Base-by-base conservation (phyloP, 768 basidiomycete genomes). In the Leccinum disarticulatum region DNA sequence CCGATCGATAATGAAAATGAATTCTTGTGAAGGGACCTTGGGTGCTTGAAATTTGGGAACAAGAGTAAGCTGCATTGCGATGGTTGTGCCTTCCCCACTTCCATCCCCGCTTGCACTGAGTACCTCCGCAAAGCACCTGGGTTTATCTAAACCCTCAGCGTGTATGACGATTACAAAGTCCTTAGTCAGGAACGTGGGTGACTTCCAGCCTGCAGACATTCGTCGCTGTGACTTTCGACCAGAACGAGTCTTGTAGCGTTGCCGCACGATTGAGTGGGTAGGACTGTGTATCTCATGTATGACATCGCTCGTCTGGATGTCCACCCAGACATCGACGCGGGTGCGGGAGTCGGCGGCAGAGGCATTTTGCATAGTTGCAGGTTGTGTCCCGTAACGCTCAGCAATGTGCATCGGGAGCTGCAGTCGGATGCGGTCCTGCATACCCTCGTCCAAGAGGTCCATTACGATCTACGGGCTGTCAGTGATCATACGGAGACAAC, bases 1-100 rank as follows among this genome's bases (percentile, higher is more conserved):
- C 51, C 85, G 73, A 61, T 88, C 86, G 11, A 88, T 73, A 7
- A 88, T 57, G 61, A 88, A 88, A 0, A 88, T 71, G 56, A 82
- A 87, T 58, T 87, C 86, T 54, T 85, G 84, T 0, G 73, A 65
- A 11, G 59, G 59, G 1, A 83, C 64, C 1, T 75, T 74, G 1
- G 78, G 77, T 4, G 84, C 64, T 19, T 73, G 66, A 59, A 82
- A 80, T 47, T 77, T 80, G 1, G 86, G 84, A 4, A 87, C 77
- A n/a, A 87, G 66, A 0, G 79, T 81, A 35, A 86, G 66, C 43
- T 82, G 83, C 73, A 86, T 70, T 0, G 83, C 83, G 2, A 83
- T 64, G 1, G 80, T 79, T 43, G 71, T 63, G 1, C 15, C 51
- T 7, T 53, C 49, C 8, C 27, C 6, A 8, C 27, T 43, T 11